phyloP scores from a whole-genome alignment of 2,329 filamentous ascomycete species.

The Drechslerella dactyloides region DNA sequence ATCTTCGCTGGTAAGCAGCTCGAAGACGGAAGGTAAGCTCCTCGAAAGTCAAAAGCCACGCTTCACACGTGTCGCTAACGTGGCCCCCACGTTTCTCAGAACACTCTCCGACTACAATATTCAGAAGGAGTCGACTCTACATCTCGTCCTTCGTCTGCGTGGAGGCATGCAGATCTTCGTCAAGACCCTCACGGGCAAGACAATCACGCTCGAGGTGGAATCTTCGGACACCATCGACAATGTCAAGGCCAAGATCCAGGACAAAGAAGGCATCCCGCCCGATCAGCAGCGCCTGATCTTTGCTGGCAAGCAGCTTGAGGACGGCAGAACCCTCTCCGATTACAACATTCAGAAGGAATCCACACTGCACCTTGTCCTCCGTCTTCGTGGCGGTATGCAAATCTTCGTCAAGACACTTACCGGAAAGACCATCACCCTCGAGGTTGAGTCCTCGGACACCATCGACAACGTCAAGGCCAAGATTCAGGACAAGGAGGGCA shows the following conservation, averaged over 20 bases:
- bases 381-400: conserved; percentile 54
- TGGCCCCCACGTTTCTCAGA: conserved; percentile 63
- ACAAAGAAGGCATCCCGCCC: conserved; percentile 95
- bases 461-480: conserved; percentile 95
- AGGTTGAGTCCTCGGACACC: conserved; percentile 86
- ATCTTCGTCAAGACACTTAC: conserved; percentile 55
- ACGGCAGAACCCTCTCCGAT: conserved; percentile 74
- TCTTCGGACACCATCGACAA: conserved; percentile 88
- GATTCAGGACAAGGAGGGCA: conserved; percentile 81
- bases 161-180: conserved; percentile 87
- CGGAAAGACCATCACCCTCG: conserved; percentile 92
- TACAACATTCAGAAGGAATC: conserved; percentile 98
- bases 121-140: conserved; percentile 84
- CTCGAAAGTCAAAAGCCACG: conserved; percentile 62
- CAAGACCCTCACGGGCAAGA: conserved; percentile 79
- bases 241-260: conserved; percentile 95
- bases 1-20: conserved; percentile 74
- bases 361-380: conserved; percentile 63
- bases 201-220: conserved; percentile 66
- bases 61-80: conserved; percentile 68
- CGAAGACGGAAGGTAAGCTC: conserved; percentile 73
- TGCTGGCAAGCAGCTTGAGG: conserved; percentile 93
- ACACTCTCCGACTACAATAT: conserved; percentile 97
- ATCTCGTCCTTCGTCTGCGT: conserved; percentile 79
- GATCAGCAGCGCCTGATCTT: conserved; percentile 97